These are phyloP conservation scores for Corniculantispora saksenae DNA, from an alignment of 2,329 filamentous ascomycete species.

Conservation along the genomic window DNA sequence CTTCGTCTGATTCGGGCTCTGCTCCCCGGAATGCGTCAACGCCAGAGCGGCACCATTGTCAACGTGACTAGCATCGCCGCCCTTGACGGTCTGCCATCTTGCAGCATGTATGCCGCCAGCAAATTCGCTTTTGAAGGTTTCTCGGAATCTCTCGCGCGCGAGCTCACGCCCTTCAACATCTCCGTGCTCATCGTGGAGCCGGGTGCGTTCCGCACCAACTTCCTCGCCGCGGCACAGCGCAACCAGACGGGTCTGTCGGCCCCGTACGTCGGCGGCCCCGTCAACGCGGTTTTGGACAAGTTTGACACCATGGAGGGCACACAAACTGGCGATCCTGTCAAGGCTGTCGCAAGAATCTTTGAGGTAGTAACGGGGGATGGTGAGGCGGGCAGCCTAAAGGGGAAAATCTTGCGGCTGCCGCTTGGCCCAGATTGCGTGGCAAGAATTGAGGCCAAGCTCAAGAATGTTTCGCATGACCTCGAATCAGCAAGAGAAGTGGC, in stretches of 20 bases:
- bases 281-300: no score
- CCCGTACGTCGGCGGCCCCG: no score
- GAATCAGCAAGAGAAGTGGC: no score
- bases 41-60: constrained; percentile 43
- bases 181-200: constrained; percentile 48
- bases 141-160: constrained; percentile 42
- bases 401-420: neutral
- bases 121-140: constrained; percentile 47
- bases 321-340: constrained; percentile 49
- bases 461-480: no score
- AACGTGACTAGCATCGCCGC: constrained; percentile 50
- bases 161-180: constrained; percentile 47
- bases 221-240: constrained; percentile 33
- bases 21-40: constrained; percentile 47
- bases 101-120: constrained; percentile 46
- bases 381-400: constrained; percentile 18
- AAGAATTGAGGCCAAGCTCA: neutral
- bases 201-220: constrained; percentile 52
- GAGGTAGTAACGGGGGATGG: constrained; percentile 51
- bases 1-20: constrained; percentile 49
- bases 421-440: neutral
- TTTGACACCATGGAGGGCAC: constrained; percentile 29
- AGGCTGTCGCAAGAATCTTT: constrained; percentile 51
- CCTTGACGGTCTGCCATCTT: constrained; percentile 37
- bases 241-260: neutral